Evolutionary conservation across 1,284 basidiomycete genomes (phyloP).

Genomic region (Vanrija sp.): DNA sequence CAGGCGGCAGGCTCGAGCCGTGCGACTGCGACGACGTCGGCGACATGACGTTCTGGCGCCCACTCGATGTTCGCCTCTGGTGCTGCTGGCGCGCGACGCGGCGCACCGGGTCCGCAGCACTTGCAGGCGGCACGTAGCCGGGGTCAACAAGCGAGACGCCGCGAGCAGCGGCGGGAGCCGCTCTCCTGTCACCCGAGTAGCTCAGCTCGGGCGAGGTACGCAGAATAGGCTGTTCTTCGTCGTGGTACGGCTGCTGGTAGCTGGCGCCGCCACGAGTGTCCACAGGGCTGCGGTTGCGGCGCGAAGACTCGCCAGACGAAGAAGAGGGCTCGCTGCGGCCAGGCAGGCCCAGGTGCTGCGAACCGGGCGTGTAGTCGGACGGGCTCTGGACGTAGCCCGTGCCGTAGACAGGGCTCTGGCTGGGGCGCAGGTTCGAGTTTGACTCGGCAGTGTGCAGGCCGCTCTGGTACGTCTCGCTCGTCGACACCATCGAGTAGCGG

Average conservation of each 20-base stretch:
- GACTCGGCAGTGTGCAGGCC: conserved; percentile 45
- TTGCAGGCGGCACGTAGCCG: conserved; percentile 70
- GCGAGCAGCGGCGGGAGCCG: conserved; percentile 44
- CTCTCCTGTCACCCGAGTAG: no score
- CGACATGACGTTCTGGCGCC: conserved; percentile 15
- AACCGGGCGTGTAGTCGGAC: no score
- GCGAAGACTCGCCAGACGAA: conserved; percentile 40
- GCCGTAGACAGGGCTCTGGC: conserved; percentile 13
- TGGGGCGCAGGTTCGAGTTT: conserved; percentile 40
- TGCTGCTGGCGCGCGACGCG: conserved; percentile 32
- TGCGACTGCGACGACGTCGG: conserved; percentile 11
- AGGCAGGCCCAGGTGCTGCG: conserved; percentile 2
- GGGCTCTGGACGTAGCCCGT: conserved; percentile 45
- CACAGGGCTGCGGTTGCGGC: conserved; percentile 2
- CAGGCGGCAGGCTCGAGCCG: conserved; percentile 17
- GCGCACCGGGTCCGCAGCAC: conserved; percentile 57
- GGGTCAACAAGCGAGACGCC: conserved; percentile 72
- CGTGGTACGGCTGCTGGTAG: conserved; percentile 23
- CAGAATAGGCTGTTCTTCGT: conserved; percentile 58
- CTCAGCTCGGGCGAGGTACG: conserved; percentile 1
- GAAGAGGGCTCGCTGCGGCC: conserved; percentile 43
- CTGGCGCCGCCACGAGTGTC: conserved; percentile 3
- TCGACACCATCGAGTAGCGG: conserved; percentile 71
- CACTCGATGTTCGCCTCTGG: conserved; percentile 27
- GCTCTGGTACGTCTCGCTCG: conserved; percentile 60